A percentile compares a stretch with the other conserved stretches of the same genome.
Conservation (phyloP, 2,329 filamentous ascomycete genomes). For the Fusarium udum region DNA sequence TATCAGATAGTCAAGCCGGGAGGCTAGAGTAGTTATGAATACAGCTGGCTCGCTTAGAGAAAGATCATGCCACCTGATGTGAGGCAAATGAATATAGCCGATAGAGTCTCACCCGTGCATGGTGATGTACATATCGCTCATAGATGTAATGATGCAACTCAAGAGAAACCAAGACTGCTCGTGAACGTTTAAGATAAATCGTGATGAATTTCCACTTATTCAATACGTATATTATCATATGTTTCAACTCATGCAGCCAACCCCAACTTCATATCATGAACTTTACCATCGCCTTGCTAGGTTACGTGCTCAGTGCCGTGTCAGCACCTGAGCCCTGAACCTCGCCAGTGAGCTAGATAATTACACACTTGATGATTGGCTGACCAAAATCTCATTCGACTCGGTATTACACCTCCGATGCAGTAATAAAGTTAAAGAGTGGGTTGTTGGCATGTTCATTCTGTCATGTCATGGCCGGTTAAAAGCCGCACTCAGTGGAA, state of each 20-base stretch:
- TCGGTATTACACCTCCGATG: conserved; percentile 15
- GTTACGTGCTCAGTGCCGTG: background rate
- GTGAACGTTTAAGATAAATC: background rate
- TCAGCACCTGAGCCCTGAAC: background rate
- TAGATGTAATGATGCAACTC: background rate
- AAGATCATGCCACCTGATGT: background rate
- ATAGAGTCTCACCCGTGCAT: background rate
- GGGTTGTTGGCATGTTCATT: conserved; percentile 4
- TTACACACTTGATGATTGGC: conserved; percentile 19
- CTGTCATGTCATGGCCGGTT: conserved; percentile 25
- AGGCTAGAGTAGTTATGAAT: background rate
- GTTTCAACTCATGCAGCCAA: background rate
- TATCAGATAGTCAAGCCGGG: background rate
- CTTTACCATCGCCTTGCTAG: background rate
- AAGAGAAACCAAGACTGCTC: background rate
- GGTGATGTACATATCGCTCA: background rate
- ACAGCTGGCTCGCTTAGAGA: background rate
- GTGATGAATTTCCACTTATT: background rate
- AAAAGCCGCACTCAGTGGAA: conserved; percentile 33
- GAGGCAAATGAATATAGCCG: background rate
- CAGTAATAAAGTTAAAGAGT: conserved; percentile 1
- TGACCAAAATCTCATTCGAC: background rate
- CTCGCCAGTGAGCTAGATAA: conserved; percentile 11
- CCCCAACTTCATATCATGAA: background rate
- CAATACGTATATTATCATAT: fast-evolving